phyloP scores from a whole-genome alignment of 805 yeast species.

The Pichia insulana region DNA sequence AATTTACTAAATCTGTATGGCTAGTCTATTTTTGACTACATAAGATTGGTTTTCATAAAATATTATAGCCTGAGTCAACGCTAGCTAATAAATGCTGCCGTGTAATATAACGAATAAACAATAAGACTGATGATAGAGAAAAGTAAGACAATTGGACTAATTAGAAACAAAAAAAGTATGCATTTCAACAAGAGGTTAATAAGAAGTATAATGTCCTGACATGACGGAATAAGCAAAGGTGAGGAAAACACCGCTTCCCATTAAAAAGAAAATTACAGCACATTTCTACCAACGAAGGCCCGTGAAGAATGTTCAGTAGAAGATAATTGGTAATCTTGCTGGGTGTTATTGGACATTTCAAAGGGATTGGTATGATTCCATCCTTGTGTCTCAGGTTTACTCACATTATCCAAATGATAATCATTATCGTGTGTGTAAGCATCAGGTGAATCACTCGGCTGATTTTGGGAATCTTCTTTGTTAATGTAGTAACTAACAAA shows the following conservation, averaged over 20 bases:
- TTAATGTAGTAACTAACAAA: constrained; percentile 6
- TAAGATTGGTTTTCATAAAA: too few relatives aligned
- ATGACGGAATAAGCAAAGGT: background rate
- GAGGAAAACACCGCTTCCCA: too few relatives aligned
- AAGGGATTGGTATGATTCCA: constrained; percentile 3
- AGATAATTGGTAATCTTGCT: background rate
- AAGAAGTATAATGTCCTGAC: too few relatives aligned
- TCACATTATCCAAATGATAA: background rate
- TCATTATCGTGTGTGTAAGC: background rate
- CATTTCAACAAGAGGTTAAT: too few relatives aligned
- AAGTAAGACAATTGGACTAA: too few relatives aligned
- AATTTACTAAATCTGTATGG: too few relatives aligned
- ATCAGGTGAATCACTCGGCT: background rate
- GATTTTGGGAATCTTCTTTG: background rate
- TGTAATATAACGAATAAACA: too few relatives aligned
- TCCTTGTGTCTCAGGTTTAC: background rate
- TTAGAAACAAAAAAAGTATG: too few relatives aligned
- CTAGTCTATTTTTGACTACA: too few relatives aligned
- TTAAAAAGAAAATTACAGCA: background rate
- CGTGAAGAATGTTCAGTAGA: background rate
- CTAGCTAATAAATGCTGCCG: too few relatives aligned
- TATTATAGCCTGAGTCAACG: too few relatives aligned
- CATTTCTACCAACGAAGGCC: background rate
- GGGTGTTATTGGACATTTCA: background rate
- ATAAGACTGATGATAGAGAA: too few relatives aligned